Conservation (phyloP, 768 basidiomycete genomes). For the Lactarius hatsudake region DNA sequence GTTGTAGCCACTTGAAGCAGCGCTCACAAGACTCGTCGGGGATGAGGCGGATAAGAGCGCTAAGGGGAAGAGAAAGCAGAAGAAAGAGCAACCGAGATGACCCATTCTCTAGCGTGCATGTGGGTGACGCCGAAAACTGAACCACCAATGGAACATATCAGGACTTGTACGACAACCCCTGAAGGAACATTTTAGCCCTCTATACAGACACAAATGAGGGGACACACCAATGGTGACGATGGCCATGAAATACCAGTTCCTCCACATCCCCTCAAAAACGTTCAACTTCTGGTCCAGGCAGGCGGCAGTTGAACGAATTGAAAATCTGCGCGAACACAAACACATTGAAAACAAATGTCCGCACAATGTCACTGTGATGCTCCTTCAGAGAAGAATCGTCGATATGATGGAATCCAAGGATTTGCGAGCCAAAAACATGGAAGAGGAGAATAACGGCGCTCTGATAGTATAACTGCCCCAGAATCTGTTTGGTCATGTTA, state of each 20-base stretch:
- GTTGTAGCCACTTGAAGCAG: too few species aligned
- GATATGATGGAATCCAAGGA: too few species aligned
- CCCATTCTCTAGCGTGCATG: constrained; percentile 87
- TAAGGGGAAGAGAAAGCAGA: constrained; percentile 29
- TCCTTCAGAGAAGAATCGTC: too few species aligned
- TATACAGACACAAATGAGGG: not conserved
- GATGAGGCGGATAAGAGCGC: too few species aligned
- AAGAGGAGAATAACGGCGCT: not conserved
- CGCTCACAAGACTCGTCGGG: too few species aligned
- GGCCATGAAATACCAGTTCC: constrained; percentile 79
- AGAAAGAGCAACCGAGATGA: constrained; percentile 85
- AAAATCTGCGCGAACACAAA: constrained; percentile 32
- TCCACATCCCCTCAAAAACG: constrained; percentile 76
- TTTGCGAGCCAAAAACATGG: too few species aligned
- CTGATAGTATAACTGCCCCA: too few species aligned
- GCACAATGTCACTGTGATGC: too few species aligned
- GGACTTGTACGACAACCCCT: constrained; percentile 84
- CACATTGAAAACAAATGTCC: too few species aligned
- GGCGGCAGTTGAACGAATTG: too few species aligned
- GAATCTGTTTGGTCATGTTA: too few species aligned
- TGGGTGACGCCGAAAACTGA: constrained; percentile 85
- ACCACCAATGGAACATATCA: constrained; percentile 90
- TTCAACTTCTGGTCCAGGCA: constrained; percentile 31
- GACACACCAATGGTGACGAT: constrained; percentile 81
- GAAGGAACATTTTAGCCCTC: constrained; percentile 14